Base-by-base conservation (phyloP, 371 early-diverging fungal genomes). In the Umbelopsis sp. region DNA sequence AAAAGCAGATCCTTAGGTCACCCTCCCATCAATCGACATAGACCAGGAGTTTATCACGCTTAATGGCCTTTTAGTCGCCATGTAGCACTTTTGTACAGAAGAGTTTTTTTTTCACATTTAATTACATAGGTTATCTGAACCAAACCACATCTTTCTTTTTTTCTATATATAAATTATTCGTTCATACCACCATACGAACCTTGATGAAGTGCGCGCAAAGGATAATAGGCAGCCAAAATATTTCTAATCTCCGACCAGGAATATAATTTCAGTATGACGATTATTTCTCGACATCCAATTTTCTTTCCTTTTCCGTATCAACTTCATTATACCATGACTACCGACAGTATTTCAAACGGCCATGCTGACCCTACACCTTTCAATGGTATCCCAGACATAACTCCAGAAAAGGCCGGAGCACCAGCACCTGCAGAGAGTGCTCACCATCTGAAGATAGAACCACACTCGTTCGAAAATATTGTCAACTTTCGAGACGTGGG, bases 401-500 rank as follows among this genome's bases (percentile, higher is more conserved):
- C 7, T 41, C 7, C 18, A 48, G 48, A 48, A 48, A 48, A 48
- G 18, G 4, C 6, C 2, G 48, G n/a, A 1, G 6, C 48, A 7
- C 48, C 16, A 3, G 11, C 16, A 16, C 10, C 35, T 5, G 35
- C 29, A 2, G 57, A 57, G 12, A 16, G 35, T 18, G 35, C 35
- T 7, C 14, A 16, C 18, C 12, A 14, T 4, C 14, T 35, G 6
- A 18, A 18, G 35, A 18, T 35, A 7, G 57, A 57, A 18, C 14
- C 57, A 2, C 35, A 29, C 29, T 18, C 29, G 35, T 64, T 64
- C 25, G 64, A 44, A 11, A 64, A 64, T 20, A 67, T 67, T 12
- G 52, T 44, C 18, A 67, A 67, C 25, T 67, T 67, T 44, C 53
- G 67, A 32, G 67, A 67, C 10, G 67, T 67, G 8, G 67, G 67